Base-by-base conservation (phyloP, 23 red algal genomes). In the Gracilaria caudata region DNA sequence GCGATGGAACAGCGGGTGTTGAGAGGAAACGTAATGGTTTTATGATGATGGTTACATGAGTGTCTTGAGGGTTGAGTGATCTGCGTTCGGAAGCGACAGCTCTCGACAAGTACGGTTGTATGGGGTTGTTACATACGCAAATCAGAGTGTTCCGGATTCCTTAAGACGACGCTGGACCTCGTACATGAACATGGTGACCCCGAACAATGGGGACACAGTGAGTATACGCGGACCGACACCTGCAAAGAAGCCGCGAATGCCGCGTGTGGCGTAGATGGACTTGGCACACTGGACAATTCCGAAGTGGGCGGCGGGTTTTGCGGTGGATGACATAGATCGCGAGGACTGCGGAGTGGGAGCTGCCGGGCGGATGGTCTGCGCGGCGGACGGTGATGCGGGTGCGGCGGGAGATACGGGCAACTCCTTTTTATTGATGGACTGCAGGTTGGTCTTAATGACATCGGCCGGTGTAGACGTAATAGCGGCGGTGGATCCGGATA, bases 401-500 rank as follows among this genome's bases (percentile, higher is more conserved):
- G 71, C 49, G 49, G 5, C 44, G 49, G 34, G 25, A 5, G 25
- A 10, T 29, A 7, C 7, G 5, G 23, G 40, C 74, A 11, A 16
- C 12, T 8, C 9, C 72, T 28, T 29, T 71, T 49, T 57, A n/a
- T 28, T 58, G 51, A 24, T 51, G 28, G 86, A 56, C 47, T 98
- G 96, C 37, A 98, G 71, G 29, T 87, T 64, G 28, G 96, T 98
- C 66, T 98, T 98, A 24, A 94, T 91, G 51, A 98, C 96, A 73
- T 98, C 96, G 34, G 90, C 64, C 17, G 96, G 96, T 3, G 96
- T 98, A 20, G 84, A 90, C 24, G 94, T 30, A 25, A 86, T 83
- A 25, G 96, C 96, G 11, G 92, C 96, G 51, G 86, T 83, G 34
- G 65, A 74, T 13, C 96, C 96, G 14, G 88, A 55, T 30, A 77